phyloP scores from a whole-genome alignment of 495 filamentous ascomycete species.

The Gamarada debralockiae region DNA sequence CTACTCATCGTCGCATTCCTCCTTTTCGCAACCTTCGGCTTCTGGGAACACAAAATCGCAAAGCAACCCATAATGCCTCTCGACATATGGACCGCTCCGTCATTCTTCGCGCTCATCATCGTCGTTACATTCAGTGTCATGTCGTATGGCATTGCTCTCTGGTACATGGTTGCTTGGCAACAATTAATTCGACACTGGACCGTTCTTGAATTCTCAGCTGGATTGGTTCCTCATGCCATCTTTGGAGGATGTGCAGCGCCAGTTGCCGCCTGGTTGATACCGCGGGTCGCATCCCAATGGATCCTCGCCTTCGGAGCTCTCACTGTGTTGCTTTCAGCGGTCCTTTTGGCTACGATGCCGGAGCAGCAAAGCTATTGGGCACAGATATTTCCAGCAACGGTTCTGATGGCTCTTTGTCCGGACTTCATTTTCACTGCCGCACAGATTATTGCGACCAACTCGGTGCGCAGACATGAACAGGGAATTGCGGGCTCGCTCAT shows the following conservation, averaged over 20 bases:
- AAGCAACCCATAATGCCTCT: slow-evolving; percentile 44
- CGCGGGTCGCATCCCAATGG: slow-evolving; percentile 43
- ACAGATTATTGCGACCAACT: slow-evolving; percentile 53
- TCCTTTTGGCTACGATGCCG: slow-evolving; percentile 45
- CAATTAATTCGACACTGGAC: slow-evolving; percentile 43
- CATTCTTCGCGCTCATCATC: slow-evolving; percentile 42
- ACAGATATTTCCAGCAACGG: slow-evolving; percentile 43
- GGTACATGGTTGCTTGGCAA: slow-evolving; percentile 44
- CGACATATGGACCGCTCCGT: slow-evolving; percentile 46
- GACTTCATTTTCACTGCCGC: slow-evolving; percentile 49
- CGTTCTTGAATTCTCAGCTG: slow-evolving; percentile 38
- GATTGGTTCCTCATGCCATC: slow-evolving; percentile 37
- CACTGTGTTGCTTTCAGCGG: slow-evolving; percentile 33
- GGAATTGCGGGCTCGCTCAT: slow-evolving; percentile 46
- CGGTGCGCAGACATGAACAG: slow-evolving; percentile 43
- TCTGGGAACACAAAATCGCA: slow-evolving; percentile 44
- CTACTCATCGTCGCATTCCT: slow-evolving; percentile 39
- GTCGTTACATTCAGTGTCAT: slow-evolving; percentile 49
- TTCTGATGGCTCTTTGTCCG: slow-evolving; percentile 42
- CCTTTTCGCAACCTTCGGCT: slow-evolving; percentile 35
- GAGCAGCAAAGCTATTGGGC: slow-evolving; percentile 47
- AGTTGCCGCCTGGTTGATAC: slow-evolving; percentile 45
- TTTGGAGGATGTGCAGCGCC: slow-evolving; percentile 27
- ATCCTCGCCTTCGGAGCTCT: slow-evolving; percentile 44
- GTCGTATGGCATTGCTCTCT: slow-evolving; percentile 43